Percentiles rank a stretch among this genome's conserved stretches.
Evolutionary conservation across 352 stramenopile genomes (phyloP).

Genomic region (Phytophthora europaea): DNA sequence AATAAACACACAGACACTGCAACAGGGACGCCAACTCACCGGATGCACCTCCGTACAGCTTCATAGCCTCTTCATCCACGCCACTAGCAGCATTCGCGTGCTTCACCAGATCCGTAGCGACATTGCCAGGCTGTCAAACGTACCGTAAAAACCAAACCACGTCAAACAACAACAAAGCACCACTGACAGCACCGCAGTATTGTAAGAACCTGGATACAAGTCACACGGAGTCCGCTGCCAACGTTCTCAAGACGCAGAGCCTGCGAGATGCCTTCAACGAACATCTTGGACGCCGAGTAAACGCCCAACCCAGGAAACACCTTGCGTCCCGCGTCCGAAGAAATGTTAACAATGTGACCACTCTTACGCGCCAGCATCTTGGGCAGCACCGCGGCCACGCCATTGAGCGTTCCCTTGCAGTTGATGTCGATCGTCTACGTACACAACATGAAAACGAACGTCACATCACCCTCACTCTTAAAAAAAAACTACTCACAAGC

Average conservation of each 20-base stretch:
- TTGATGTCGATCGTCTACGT: constrained; percentile 93
- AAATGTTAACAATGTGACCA: constrained; percentile 91
- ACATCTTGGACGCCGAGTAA: constrained; percentile 94
- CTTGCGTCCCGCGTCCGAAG: constrained; percentile 85
- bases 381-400: constrained; percentile 78
- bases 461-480: neutral
- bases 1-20: constrained; percentile 17
- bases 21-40: constrained; percentile 36
- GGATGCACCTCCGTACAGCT: constrained; percentile 63
- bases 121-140: constrained; percentile 83
- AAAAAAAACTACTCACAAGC: neutral
- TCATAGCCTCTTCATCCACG: constrained; percentile 87
- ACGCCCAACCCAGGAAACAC: constrained; percentile 88
- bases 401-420: constrained; percentile 93
- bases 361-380: constrained; percentile 80
- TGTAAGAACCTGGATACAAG: constrained; percentile 72
- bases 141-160: neutral
- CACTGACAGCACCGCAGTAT: neutral
- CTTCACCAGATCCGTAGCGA: constrained; percentile 91
- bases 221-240: constrained; percentile 88
- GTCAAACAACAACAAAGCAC: constrained; percentile 10
- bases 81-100: constrained; percentile 77
- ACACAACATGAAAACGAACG: neutral
- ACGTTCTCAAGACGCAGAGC: constrained; percentile 87
- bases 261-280: constrained; percentile 92